These are phyloP conservation scores for Neonectria faginata DNA, from an alignment of 2,329 filamentous ascomycete species.

Conservation along the genomic window DNA sequence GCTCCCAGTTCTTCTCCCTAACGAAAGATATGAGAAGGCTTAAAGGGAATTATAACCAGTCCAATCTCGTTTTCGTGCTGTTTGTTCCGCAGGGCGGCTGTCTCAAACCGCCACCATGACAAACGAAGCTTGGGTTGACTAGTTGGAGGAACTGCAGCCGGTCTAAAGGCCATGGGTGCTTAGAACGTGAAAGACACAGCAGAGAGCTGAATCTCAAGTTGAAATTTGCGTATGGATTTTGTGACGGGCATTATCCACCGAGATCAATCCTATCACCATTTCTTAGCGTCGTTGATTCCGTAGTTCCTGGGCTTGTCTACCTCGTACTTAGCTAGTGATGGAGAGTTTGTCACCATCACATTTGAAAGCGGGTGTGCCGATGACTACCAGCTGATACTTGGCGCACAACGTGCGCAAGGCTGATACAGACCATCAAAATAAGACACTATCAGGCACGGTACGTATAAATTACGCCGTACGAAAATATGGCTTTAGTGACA, in stretches of 20 bases:
- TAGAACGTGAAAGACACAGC: not conserved
- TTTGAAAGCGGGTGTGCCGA: not conserved
- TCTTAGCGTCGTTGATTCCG: not conserved
- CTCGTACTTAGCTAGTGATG: not conserved
- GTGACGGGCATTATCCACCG: not conserved
- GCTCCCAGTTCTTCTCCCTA: not conserved
- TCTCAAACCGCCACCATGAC: not conserved
- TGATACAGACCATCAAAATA: not conserved
- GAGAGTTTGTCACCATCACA: not conserved
- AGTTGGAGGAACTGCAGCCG: not conserved
- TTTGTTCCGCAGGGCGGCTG: slow-evolving; percentile 12
- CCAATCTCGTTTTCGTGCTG: not conserved
- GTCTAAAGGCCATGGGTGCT: not conserved
- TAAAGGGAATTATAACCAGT: not conserved
- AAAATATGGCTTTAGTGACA: not conserved
- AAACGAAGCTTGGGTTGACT: not conserved
- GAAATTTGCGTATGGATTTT: not conserved
- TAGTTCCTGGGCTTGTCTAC: not conserved
- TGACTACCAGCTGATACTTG: too few relatives aligned
- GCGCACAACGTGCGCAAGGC: not conserved
- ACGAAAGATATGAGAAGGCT: slow-evolving; percentile 4
- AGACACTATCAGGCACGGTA: not conserved
- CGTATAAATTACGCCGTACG: too few relatives aligned
- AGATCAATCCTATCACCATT: not conserved
- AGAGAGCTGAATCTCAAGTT: not conserved